Evolutionary conservation across 2,329 filamentous ascomycete genomes (phyloP).

Genomic region (Diplodia scrobiculata): DNA sequence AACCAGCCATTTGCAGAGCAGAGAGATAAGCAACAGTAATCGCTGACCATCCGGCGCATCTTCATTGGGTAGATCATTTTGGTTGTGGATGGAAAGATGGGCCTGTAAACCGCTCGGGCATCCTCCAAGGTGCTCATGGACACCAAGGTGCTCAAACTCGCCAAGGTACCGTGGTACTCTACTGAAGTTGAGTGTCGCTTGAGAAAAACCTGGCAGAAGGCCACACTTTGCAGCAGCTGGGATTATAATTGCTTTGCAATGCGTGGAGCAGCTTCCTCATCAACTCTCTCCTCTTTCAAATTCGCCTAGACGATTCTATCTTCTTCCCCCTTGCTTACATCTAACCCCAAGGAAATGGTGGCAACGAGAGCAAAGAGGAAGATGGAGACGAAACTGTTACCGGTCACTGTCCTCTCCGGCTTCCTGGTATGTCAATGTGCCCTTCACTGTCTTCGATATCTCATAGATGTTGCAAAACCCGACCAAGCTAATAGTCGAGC

Average conservation of each 20-base stretch:
- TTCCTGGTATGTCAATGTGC: constrained; percentile 52
- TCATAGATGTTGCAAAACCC: not conserved
- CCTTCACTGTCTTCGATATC: not conserved
- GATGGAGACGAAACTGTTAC: constrained; percentile 47
- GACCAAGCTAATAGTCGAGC: not conserved
- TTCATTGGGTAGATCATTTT: not conserved
- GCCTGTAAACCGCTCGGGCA: not conserved
- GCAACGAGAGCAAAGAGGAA: constrained; percentile 4
- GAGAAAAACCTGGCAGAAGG: not conserved
- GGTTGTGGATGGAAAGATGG: not conserved
- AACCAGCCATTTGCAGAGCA: not conserved
- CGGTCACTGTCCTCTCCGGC: constrained; percentile 63
- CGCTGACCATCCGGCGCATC: not conserved
- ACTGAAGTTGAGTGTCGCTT: not conserved
- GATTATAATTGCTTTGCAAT: not conserved
- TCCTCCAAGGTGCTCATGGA: constrained; percentile 23
- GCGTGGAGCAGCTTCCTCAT: not conserved
- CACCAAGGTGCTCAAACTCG: constrained; percentile 18
- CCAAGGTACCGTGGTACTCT: not conserved
- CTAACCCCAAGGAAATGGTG: not conserved
- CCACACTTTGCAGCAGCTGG: not conserved
- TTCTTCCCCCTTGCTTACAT: not conserved
- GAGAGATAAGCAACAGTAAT: constrained; percentile 6
- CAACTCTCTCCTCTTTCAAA: not conserved
- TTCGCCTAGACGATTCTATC: not conserved